phyloP scores from a whole-genome alignment of 495 filamentous ascomycete genomes.

The Copromyces sp. region DNA sequence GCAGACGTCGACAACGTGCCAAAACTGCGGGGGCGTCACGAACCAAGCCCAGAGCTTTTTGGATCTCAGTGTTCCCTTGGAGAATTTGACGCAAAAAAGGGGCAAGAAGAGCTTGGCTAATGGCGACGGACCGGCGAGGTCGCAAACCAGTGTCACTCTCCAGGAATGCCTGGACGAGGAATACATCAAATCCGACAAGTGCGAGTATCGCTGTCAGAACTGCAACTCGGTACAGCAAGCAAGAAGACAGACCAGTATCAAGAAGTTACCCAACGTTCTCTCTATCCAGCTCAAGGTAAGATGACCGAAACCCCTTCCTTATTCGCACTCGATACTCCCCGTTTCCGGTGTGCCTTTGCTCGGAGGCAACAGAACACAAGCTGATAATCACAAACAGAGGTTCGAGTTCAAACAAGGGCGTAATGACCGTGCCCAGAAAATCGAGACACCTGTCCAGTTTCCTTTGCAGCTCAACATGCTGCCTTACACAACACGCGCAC shows the following conservation, averaged over 20 bases:
- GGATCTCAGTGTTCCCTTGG: constrained; percentile 73
- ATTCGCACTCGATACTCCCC: not conserved
- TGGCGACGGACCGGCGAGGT: constrained; percentile 13
- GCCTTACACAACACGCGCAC: constrained; percentile 64
- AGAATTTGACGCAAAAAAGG: constrained; percentile 44
- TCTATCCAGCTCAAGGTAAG: constrained; percentile 83
- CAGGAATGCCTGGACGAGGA: constrained; percentile 68
- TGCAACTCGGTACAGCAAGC: constrained; percentile 65
- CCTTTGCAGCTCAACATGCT: constrained; percentile 81
- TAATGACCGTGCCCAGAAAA: constrained; percentile 57
- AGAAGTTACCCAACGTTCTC: constrained; percentile 72
- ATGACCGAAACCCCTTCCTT: not conserved
- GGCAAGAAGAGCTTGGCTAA: constrained; percentile 31
- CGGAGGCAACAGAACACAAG: not conserved
- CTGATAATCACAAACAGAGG: constrained; percentile 38
- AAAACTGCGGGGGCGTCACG: constrained; percentile 66
- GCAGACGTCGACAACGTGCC: constrained; percentile 77
- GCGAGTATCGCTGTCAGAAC: constrained; percentile 69
- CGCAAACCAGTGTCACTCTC: constrained; percentile 39
- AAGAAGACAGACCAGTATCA: constrained; percentile 69
- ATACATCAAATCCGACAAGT: constrained; percentile 67
- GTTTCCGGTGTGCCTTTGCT: not conserved
- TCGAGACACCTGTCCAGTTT: constrained; percentile 71
- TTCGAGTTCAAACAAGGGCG: constrained; percentile 61
- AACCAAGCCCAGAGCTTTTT: constrained; percentile 75